Percentiles rank a stretch among this genome's conserved stretches.
phyloP scores from a whole-genome alignment of 2,329 filamentous ascomycete genomes.

The Botrytis medusae region DNA sequence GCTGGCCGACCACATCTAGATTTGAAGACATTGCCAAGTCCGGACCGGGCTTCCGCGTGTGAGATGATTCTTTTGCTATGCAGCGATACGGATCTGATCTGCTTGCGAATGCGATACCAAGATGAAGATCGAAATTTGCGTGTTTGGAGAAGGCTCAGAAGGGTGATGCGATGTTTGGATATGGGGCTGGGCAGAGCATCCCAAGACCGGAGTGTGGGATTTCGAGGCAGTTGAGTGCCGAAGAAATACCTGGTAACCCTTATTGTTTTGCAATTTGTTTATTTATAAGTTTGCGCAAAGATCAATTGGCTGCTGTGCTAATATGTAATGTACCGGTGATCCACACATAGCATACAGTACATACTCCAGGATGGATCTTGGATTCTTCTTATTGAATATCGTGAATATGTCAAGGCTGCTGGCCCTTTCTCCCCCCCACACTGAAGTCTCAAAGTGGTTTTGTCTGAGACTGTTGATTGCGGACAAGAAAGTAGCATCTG shows the following conservation, averaged over 20 bases:
- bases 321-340: background rate
- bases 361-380: background rate
- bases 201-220: background rate
- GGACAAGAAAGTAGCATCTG: background rate
- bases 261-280: background rate
- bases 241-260: background rate
- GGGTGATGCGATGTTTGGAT: background rate
- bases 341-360: background rate
- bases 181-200: background rate
- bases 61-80: background rate
- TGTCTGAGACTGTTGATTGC: slow-evolving; percentile 11
- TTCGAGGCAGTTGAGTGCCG: slow-evolving; percentile 12
- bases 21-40: slow-evolving; percentile 18
- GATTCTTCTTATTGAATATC: background rate
- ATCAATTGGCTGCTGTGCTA: background rate
- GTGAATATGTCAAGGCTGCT: slow-evolving; percentile 3
- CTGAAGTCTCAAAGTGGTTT: background rate
- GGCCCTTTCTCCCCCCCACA: background rate
- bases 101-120: background rate
- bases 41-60: slow-evolving; percentile 4
- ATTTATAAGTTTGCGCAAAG: background rate
- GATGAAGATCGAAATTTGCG: slow-evolving; percentile 7
- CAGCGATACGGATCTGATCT: background rate
- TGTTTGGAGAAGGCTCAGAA: background rate
- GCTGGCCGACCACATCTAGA: background rate